These are phyloP conservation scores for Athelia psychrophila DNA, from an alignment of 1,284 basidiomycete species.

Conservation along the genomic window DNA sequence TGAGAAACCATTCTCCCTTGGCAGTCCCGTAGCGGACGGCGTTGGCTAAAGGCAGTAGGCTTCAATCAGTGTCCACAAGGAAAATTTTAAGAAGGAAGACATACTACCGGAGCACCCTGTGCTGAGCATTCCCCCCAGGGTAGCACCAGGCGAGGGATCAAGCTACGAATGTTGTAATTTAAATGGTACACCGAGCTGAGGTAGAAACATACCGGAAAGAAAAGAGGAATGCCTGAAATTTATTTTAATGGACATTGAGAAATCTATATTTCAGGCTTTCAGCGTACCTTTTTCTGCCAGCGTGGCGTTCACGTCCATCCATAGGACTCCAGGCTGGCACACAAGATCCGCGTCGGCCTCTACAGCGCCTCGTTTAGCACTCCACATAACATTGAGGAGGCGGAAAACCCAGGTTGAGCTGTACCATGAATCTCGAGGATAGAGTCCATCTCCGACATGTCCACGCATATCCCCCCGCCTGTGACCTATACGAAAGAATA, in stretches of 20 bases:
- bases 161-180: constrained; percentile 41
- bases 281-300: constrained; percentile 58
- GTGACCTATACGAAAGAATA: constrained; percentile 12
- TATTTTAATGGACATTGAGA: neutral
- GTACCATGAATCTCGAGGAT: constrained; percentile 77
- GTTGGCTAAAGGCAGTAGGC: constrained; percentile 55
- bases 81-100: constrained; percentile 20
- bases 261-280: neutral
- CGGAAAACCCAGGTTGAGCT: constrained; percentile 8
- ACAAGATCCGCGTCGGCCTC: constrained; percentile 80
- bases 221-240: constrained; percentile 64
- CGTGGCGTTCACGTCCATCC: constrained; percentile 84
- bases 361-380: constrained; percentile 21
- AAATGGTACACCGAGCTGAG: constrained; percentile 4
- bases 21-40: constrained; percentile 89
- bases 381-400: constrained; percentile 8
- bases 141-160: constrained; percentile 78
- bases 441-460: constrained; percentile 83
- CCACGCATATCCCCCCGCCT: constrained; percentile 79
- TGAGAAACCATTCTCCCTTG: constrained; percentile 83
- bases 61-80: constrained; percentile 1
- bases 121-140: constrained; percentile 90
- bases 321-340: constrained; percentile 81
- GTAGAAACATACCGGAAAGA: constrained; percentile 80
- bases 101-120: constrained; percentile 79